phyloP scores from a whole-genome alignment of 257 asterid species.

The Handroanthus guayacan region DNA sequence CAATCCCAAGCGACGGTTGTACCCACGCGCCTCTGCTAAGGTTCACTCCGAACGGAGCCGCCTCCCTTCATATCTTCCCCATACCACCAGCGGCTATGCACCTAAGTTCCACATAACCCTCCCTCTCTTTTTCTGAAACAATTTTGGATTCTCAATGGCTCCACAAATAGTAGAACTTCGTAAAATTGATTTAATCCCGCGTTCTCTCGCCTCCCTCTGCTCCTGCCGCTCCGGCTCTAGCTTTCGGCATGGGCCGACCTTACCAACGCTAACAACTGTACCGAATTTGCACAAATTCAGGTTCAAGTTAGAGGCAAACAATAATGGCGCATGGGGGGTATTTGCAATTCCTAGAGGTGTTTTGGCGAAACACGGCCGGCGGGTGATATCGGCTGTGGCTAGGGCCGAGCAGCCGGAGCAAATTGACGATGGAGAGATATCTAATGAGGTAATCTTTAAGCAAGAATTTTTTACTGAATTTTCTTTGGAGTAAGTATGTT shows the following conservation, averaged over 20 bases:
- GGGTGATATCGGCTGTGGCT: constrained; percentile 57
- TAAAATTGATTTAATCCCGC: constrained; percentile 55
- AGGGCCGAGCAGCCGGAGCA: constrained; percentile 64
- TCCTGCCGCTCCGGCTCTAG: constrained; percentile 47
- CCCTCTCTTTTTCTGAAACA: not conserved
- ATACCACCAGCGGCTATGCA: constrained; percentile 31
- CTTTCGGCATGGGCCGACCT: constrained; percentile 33
- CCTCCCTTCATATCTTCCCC: constrained; percentile 4
- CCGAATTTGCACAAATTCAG: constrained; percentile 42
- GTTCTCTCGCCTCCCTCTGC: constrained; percentile 53
- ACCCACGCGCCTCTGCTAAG: constrained; percentile 27
- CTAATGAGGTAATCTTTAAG: constrained; percentile 52
- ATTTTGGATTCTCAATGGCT: constrained; percentile 53
- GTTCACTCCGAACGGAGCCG: constrained; percentile 11
- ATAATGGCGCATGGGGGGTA: constrained; percentile 33
- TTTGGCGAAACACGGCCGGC: constrained; percentile 42
- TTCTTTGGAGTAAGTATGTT: not conserved
- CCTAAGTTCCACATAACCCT: constrained; percentile 20
- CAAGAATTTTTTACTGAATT: not conserved
- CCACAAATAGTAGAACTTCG: constrained; percentile 55
- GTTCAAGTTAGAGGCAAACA: constrained; percentile 41
- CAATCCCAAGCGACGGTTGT: constrained; percentile 28
- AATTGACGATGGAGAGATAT: constrained; percentile 44
- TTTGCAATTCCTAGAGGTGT: constrained; percentile 40
- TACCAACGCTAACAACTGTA: constrained; percentile 29